Conservation (phyloP, 176 grass and related monocot species). For the Oryza meridionalis region DNA sequence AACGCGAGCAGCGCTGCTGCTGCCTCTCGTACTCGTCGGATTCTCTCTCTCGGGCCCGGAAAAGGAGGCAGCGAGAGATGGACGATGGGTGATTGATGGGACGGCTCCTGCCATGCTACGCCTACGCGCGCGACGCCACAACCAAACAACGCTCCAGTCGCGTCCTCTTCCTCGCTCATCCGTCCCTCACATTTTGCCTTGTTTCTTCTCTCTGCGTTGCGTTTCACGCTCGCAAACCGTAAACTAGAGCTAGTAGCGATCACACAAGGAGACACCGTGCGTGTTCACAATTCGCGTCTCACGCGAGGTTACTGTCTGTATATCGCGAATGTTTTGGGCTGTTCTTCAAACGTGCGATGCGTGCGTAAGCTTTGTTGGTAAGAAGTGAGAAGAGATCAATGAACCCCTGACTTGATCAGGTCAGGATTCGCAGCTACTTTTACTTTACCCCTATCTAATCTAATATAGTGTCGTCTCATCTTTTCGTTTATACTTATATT, state of each 20-base stretch:
- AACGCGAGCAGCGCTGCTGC: neutral
- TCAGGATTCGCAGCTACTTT: neutral
- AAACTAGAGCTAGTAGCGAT: no score
- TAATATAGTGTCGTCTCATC: no score
- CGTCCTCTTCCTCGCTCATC: no score
- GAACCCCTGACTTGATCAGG: conserved; percentile 9
- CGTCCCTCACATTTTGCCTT: no score
- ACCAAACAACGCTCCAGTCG: neutral
- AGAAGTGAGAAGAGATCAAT: conserved; percentile 17
- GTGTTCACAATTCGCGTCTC: no score
- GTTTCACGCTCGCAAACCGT: no score
- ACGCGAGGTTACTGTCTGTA: no score
- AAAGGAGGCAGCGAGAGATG: conserved; percentile 8
- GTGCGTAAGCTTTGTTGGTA: neutral
- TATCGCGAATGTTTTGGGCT: no score
- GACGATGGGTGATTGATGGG: conserved; percentile 7
- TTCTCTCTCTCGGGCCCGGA: conserved; percentile 4
- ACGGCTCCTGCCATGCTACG: neutral
- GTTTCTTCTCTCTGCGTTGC: no score
- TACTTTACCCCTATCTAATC: neutral
- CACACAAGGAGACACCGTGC: no score
- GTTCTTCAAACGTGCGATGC: neutral
- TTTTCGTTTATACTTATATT: no score
- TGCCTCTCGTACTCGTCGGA: conserved; percentile 17
- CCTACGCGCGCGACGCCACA: conserved; percentile 26